phyloP scores from a whole-genome alignment of 2,329 filamentous ascomycete genomes.

The Aspergillus calidoustus region DNA sequence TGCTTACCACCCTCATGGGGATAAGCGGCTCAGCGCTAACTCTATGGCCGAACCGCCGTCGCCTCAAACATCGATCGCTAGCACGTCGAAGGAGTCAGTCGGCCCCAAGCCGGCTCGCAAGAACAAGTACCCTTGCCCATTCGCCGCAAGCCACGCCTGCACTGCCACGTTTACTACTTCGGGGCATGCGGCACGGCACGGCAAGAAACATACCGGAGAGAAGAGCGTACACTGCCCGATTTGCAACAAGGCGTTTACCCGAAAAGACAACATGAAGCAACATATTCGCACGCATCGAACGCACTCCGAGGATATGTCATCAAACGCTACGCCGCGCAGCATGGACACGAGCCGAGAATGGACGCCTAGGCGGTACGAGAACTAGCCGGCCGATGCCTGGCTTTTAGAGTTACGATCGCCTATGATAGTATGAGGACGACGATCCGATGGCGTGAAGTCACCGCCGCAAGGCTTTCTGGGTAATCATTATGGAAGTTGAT shows the following conservation, averaged over 20 bases:
- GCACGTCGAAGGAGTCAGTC: constrained; percentile 28
- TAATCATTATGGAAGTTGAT: constrained; percentile 17
- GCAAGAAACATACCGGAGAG: constrained; percentile 71
- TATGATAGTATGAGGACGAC: constrained; percentile 22
- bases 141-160: constrained; percentile 63
- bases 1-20: constrained; percentile 30
- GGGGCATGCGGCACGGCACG: constrained; percentile 68
- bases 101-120: constrained; percentile 49
- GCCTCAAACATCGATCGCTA: constrained; percentile 31
- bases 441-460: constrained; percentile 17
- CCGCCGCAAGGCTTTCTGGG: constrained; percentile 15
- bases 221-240: constrained; percentile 71
- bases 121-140: constrained; percentile 69
- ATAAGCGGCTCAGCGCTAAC: constrained; percentile 30
- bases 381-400: constrained; percentile 23
- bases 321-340: constrained; percentile 21
- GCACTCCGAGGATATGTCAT: constrained; percentile 39
- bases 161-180: constrained; percentile 69
- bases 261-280: constrained; percentile 74
- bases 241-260: constrained; percentile 70
- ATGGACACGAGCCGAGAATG: constrained; percentile 20
- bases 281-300: constrained; percentile 64
- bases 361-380: constrained; percentile 22
- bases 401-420: constrained; percentile 18
- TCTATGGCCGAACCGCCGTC: constrained; percentile 34